Evolutionary conservation across 768 basidiomycete genomes (phyloP).

Genomic region (Obba rivulosa): DNA sequence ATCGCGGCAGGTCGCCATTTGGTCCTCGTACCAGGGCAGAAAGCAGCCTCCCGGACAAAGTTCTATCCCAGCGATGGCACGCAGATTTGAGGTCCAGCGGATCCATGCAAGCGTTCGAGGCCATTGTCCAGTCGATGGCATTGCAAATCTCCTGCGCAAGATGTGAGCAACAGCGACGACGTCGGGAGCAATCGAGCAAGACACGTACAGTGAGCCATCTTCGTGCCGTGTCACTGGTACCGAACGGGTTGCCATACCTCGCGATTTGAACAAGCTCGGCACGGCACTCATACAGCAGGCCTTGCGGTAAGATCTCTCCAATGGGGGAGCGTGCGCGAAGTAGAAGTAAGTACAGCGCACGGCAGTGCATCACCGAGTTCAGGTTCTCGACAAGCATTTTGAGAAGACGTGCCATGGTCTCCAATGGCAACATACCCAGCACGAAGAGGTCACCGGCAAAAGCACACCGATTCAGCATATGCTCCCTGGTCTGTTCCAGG

Average conservation of each 20-base stretch:
- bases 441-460: constrained; percentile 8
- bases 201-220: constrained; percentile 5
- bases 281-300: not conserved
- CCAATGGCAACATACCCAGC: constrained; percentile 1
- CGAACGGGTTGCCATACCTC: not conserved
- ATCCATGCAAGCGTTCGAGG: not conserved
- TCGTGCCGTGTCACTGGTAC: not conserved
- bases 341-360: constrained; percentile 7
- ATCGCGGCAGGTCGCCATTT: too few species aligned
- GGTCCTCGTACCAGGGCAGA: too few species aligned
- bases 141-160: constrained; percentile 5
- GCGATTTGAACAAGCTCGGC: not conserved
- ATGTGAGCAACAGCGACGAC: not conserved
- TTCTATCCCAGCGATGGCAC: not conserved
- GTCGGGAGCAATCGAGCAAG: not conserved
- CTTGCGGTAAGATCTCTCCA: not conserved
- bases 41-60: too few species aligned
- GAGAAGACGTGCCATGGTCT: not conserved
- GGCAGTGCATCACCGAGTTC: constrained; percentile 5
- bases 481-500: not conserved
- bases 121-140: constrained; percentile 6
- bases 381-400: not conserved
- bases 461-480: constrained; percentile 3
- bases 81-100: not conserved
- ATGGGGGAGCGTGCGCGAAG: constrained; percentile 1